Evolutionary conservation across 202 grass and related monocot genomes (phyloP).

Genomic region (Zoysia matrella): DNA sequence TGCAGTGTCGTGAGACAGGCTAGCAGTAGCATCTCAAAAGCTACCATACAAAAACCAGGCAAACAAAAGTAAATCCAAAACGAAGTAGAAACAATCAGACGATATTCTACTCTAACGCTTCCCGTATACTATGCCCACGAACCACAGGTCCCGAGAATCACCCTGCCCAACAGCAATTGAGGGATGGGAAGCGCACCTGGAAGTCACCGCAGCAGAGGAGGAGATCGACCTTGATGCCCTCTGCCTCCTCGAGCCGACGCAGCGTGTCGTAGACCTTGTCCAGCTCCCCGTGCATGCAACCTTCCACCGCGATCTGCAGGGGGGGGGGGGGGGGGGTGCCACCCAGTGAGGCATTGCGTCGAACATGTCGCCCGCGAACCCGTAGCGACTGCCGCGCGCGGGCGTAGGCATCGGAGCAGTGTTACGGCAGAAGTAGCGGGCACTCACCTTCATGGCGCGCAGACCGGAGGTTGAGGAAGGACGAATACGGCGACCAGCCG

Average conservation of each 20-base stretch:
- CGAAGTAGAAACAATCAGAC: background rate
- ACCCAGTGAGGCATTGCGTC: conserved; percentile 50
- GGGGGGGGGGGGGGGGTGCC: background rate
- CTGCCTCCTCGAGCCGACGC: conserved; percentile 58
- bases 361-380: conserved; percentile 24
- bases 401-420: too few species aligned
- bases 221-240: conserved; percentile 85
- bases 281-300: conserved; percentile 90
- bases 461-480: background rate
- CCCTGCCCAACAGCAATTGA: background rate
- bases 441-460: conserved; percentile 46
- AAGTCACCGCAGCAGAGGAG: conserved; percentile 91
- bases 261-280: conserved; percentile 82
- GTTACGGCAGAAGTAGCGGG: background rate
- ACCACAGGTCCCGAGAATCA: background rate
- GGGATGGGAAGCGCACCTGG: conserved; percentile 50
- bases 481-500: conserved; percentile 9
- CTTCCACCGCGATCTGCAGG: conserved; percentile 80
- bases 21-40: conserved; percentile 2
- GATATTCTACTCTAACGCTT: background rate
- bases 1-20: background rate
- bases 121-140: background rate
- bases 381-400: accelerated
- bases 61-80: background rate
- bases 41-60: background rate